Evolutionary conservation across 2,329 filamentous ascomycete genomes (phyloP), one percentile per base, ranked within the genome.

Genomic region (Colletotrichum sp.): DNA sequence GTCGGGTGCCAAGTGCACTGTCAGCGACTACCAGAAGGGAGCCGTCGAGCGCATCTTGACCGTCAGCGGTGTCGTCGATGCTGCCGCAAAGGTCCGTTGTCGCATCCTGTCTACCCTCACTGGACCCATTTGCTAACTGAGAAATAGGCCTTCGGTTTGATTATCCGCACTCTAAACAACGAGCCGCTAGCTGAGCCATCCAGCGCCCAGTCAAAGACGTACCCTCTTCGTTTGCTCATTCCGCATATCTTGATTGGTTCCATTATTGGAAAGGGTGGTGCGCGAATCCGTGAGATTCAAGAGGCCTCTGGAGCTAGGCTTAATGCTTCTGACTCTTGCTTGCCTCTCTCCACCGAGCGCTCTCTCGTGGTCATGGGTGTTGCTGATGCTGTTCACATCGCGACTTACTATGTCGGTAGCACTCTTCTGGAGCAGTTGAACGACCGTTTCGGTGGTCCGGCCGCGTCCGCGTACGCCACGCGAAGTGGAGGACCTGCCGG

Each of bases 311-410:
- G 98, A 76, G 97, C 97, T 70, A 94, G 98, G 78, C 91, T 99
- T 62, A 99, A 99, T 85, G 97, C 97, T 30, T 99, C 97, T 8
- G 97, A 99, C 85, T 94, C 96, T 7, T 98, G 96, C 83, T 91
- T 99, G 72, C 97, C 97, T 65, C 91, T 98, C 77, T 99, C 97
- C 21, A 98, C 96, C 76, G 97, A 99, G 87, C 95, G 97, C 64
- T 99, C 97, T n/a, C 92, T 99, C 65, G 96, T 99, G 68, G 96
- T 99, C 34, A 95, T 99, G 86, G 97, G 97, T 84, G 97, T 99
- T 75, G 97, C 97, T 70, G 97, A 99, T 88, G 96, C 97, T 75
- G 96, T 99, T 65, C 97, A 99, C 87, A 99, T 99, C 85, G 97
- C 97, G 65, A 98, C 97, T 49, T 99, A 99, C 89, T 99, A 99